Conservation (phyloP, 1,139 yeast species). For the Arxiozyma bovina region DNA sequence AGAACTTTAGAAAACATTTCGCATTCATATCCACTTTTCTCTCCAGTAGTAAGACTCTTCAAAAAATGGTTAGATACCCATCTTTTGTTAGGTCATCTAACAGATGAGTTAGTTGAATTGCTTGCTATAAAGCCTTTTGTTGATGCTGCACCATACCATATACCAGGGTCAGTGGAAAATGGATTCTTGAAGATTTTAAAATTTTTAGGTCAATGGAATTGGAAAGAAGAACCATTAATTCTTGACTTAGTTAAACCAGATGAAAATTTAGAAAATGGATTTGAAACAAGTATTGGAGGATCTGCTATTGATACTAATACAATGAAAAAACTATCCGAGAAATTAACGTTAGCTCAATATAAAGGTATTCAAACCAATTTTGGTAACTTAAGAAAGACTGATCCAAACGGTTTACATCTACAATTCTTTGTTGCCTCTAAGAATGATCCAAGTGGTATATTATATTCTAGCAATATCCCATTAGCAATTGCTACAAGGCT, state of each 20-base stretch:
- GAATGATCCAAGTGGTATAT: slow-evolving; percentile 72
- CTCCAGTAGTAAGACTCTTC: slow-evolving; percentile 74
- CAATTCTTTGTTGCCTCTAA: slow-evolving; percentile 78
- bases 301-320: slow-evolving; percentile 24
- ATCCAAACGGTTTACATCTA: slow-evolving; percentile 71
- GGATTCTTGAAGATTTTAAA: slow-evolving; percentile 72
- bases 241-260: slow-evolving; percentile 56
- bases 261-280: slow-evolving; percentile 31
- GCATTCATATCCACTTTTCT: slow-evolving; percentile 63
- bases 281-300: slow-evolving; percentile 33
- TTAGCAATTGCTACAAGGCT: slow-evolving; percentile 79
- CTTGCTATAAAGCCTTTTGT: slow-evolving; percentile 78
- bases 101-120: slow-evolving; percentile 74
- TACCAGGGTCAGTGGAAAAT: slow-evolving; percentile 68
- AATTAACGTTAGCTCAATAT: slow-evolving; percentile 51
- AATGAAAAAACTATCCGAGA: slow-evolving; percentile 44
- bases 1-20: slow-evolving; percentile 65
- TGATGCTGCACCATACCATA: slow-evolving; percentile 72
- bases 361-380: slow-evolving; percentile 60
- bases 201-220: slow-evolving; percentile 79
- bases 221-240: slow-evolving; percentile 81
- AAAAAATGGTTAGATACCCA: slow-evolving; percentile 82
- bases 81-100: slow-evolving; percentile 55
- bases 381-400: slow-evolving; percentile 55
- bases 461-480: slow-evolving; percentile 67